phyloP scores from a whole-genome alignment of 2,329 filamentous ascomycete genomes.

The Pseudogymnoascus sp. region DNA sequence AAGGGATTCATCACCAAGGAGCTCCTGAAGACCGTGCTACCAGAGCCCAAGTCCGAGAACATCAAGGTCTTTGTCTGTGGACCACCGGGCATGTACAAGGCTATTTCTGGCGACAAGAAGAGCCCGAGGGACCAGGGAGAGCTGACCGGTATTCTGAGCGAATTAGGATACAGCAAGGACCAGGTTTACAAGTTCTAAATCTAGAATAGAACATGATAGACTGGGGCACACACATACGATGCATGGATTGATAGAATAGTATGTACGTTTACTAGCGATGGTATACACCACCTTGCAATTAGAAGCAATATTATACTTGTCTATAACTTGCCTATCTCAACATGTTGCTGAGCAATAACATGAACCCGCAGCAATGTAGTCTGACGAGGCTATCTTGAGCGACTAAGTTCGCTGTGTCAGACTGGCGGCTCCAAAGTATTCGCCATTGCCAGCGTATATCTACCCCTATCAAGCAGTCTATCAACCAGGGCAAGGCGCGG shows the following conservation, averaged over 20 bases:
- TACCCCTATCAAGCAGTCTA: not conserved
- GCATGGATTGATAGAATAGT: not conserved
- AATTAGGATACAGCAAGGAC: slow-evolving; percentile 76
- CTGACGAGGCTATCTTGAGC: not conserved
- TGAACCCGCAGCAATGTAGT: not conserved
- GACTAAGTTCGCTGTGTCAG: not conserved
- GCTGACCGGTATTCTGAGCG: slow-evolving; percentile 67
- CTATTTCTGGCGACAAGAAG: slow-evolving; percentile 81
- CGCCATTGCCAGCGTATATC: not conserved
- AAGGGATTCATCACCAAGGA: slow-evolving; percentile 85
- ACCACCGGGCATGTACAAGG: slow-evolving; percentile 87
- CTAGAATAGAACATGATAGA: not conserved
- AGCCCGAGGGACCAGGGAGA: slow-evolving; percentile 94
- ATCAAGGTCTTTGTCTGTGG: slow-evolving; percentile 97
- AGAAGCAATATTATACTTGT: not conserved
- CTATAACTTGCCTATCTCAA: not conserved
- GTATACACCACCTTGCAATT: not conserved
- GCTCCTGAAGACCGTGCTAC: slow-evolving; percentile 86
- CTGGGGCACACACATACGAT: not conserved
- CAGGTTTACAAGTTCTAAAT: slow-evolving; percentile 92
- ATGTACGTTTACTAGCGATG: slow-evolving; percentile 1
- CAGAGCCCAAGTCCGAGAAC: slow-evolving; percentile 84
- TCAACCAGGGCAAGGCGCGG: too few relatives aligned
- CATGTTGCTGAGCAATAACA: not conserved
- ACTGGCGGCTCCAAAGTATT: not conserved